These are phyloP conservation scores for Magnusiomyces suaveolens DNA, from an alignment of 1,139 yeast species.

Conservation along the genomic window DNA sequence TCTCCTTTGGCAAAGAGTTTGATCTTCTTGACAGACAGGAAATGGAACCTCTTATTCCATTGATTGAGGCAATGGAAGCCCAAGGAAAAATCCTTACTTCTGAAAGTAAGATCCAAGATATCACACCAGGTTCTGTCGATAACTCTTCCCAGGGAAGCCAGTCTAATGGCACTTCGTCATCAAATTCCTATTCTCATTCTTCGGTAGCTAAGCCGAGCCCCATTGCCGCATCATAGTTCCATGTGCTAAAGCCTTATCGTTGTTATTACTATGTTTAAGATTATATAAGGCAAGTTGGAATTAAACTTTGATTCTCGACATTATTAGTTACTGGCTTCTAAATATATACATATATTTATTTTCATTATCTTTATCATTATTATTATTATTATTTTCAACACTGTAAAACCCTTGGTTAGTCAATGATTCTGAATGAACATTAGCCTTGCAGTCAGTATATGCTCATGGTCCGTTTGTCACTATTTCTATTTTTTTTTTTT, in stretches of 20 bases:
- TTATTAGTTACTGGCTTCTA: background rate
- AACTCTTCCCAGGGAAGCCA: background rate
- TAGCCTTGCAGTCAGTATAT: too few species aligned
- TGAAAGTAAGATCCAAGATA: background rate
- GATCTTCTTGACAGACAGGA: conserved; percentile 70
- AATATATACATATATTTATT: too few species aligned
- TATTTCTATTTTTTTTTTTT: too few species aligned
- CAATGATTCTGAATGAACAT: too few species aligned
- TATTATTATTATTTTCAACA: too few species aligned
- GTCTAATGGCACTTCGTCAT: background rate
- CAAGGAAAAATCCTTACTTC: conserved; percentile 61
- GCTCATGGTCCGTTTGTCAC: too few species aligned
- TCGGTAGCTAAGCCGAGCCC: background rate
- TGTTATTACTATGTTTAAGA: too few species aligned
- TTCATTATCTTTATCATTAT: background rate
- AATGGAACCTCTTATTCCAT: conserved; percentile 62
- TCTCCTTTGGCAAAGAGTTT: conserved; percentile 78
- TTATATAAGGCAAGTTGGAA: too few species aligned
- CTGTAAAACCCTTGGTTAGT: too few species aligned
- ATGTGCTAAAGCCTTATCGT: background rate
- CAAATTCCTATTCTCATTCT: background rate
- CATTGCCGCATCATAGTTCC: background rate
- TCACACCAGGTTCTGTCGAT: background rate
- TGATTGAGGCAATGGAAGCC: conserved; percentile 68
- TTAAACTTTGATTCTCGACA: too few species aligned